Base-by-base conservation (phyloP, 2,329 filamentous ascomycete species). In the Cladosporium phlei region DNA sequence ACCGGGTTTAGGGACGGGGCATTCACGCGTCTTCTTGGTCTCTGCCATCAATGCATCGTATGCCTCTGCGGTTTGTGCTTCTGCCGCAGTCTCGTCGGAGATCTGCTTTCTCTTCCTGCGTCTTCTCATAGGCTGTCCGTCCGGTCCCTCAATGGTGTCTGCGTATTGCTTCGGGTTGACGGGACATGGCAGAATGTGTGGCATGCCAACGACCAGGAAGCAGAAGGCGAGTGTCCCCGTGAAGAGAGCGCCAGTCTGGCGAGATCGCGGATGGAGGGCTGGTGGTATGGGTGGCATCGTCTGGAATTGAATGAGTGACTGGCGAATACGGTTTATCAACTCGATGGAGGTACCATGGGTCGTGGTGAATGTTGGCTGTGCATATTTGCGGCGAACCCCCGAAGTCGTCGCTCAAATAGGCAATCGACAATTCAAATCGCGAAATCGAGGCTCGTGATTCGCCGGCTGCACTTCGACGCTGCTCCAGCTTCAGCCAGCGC, bases 181-280 rank as follows among this genome's bases (percentile, higher is more conserved):
- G 1, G 93, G 93, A 64, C 93, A 98, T 1, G 93, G 93, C 14
- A 98, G 79, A 22, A 94, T 64, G 66, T 98, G 93, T 17, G 93
- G 93, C 34, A 95, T 75, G 22, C 81, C 88, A 44, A 98, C 93
- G 52, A 98, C 90, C 53, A 95, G 78, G 67, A 98, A 95, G 57
- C 86, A 93, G 24, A 89, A 83, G 52, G 87, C 77, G 46, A 97
- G 79, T 1, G 91, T 97, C n/a, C 86, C 88, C 40, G 88, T 89
- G 72, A 98, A 98, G 51, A 98, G 83, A 35, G 89, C 93, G 47
- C 86, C 90, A 59, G 93, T 98, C 72, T 88, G 87, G 60, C 88
- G 84, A 57, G 91, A 97, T 67, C 90, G 84, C 25, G 93, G 93
- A 68, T 98, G 93, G 32, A 98, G 82, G 69, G 91, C 74, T 30